Conservation (phyloP, 2,329 filamentous ascomycete genomes). For the Colletotrichum noveboracense region DNA sequence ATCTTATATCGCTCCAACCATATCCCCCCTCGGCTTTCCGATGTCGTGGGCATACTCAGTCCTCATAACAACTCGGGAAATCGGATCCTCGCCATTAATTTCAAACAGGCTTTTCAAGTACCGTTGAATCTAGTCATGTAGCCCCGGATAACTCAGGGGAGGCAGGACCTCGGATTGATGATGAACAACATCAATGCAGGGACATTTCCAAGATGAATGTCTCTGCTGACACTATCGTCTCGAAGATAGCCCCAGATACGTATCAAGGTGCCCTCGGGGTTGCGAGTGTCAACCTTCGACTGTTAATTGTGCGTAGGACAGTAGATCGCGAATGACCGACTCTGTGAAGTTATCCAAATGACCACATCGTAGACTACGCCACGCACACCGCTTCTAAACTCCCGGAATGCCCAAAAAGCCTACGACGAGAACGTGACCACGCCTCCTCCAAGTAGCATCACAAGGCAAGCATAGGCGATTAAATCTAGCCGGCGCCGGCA, state of each 20-base stretch:
- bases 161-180: background rate
- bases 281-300: background rate
- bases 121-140: background rate
- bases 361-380: background rate
- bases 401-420: background rate
- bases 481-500: background rate
- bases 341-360: background rate
- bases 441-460: background rate
- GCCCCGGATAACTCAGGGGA: background rate
- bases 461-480: background rate
- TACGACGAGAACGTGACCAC: background rate
- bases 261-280: background rate
- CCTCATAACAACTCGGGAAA: background rate
- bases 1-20: background rate
- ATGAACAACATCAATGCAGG: background rate
- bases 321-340: background rate
- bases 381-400: background rate
- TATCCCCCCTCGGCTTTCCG: background rate
- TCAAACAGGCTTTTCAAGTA: background rate
- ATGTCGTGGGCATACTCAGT: background rate
- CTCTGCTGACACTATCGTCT: background rate
- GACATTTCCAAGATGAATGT: background rate
- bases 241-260: background rate
- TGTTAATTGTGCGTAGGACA: fast-evolving
- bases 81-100: fast-evolving